A percentile compares a stretch with the other conserved stretches of the same genome.
Evolutionary conservation across 2,329 filamentous ascomycete genomes (phyloP).

Genomic region (Sordariomycetes sp.): DNA sequence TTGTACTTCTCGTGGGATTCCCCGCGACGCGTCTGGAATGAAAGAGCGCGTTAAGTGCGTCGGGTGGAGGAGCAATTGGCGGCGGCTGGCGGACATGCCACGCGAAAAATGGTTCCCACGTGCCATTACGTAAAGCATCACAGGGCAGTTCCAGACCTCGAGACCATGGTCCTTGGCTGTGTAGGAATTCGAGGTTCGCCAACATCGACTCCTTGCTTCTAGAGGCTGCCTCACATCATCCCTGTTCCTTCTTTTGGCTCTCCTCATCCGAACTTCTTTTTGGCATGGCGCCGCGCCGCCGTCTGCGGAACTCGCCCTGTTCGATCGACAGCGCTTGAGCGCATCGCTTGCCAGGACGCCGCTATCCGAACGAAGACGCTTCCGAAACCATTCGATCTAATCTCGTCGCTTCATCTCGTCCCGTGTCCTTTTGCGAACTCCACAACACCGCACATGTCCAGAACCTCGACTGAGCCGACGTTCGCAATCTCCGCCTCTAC

Average conservation of each 20-base stretch:
- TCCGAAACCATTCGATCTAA: neutral
- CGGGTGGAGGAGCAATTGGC: neutral
- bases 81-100: neutral
- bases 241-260: neutral
- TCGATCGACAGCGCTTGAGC: neutral
- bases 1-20: neutral
- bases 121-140: neutral
- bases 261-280: neutral
- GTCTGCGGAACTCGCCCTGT: neutral
- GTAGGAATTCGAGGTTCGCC: neutral
- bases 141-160: neutral
- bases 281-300: neutral
- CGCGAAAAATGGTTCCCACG: neutral
- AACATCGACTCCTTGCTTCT: neutral
- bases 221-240: neutral
- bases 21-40: constrained; percentile 1
- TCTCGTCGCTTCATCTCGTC: neutral
- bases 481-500: neutral
- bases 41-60: constrained; percentile 2
- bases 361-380: neutral
- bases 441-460: neutral
- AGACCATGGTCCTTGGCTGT: neutral
- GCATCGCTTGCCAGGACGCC: neutral
- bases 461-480: neutral
- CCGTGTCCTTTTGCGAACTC: neutral